Conservation (phyloP, 768 basidiomycete species). For the Cystoderma amianthinum region DNA sequence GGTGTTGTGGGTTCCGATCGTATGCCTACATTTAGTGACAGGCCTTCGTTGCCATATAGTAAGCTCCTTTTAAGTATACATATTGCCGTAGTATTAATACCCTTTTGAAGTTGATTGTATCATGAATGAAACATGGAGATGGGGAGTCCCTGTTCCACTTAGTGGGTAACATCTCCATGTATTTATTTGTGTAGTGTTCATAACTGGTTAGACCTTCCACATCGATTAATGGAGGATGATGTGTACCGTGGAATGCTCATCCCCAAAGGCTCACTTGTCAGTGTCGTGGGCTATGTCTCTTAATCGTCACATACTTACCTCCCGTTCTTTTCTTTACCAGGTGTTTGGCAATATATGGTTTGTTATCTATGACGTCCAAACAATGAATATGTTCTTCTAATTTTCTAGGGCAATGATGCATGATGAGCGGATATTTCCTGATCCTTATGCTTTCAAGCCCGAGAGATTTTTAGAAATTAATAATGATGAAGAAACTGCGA, state of each 20-base stretch:
- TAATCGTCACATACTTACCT: too few species aligned
- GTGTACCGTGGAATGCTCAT: slow-evolving; percentile 50
- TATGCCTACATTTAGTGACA: slow-evolving; percentile 54
- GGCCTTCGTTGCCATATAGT: slow-evolving; percentile 49
- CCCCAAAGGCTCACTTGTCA: slow-evolving; percentile 55
- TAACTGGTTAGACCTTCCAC: slow-evolving; percentile 44
- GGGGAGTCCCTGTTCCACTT: slow-evolving; percentile 51
- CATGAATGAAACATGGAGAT: slow-evolving; percentile 48
- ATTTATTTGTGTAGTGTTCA: slow-evolving; percentile 1
- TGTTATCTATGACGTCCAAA: too few species aligned
- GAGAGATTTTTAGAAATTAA: slow-evolving; percentile 38
- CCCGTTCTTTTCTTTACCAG: slow-evolving; percentile 8
- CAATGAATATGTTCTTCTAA: neutral
- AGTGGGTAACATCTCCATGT: slow-evolving; percentile 25
- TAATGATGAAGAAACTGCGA: slow-evolving; percentile 18
- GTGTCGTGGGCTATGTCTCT: slow-evolving; percentile 12
- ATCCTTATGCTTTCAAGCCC: slow-evolving; percentile 45
- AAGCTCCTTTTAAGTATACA: slow-evolving; percentile 10
- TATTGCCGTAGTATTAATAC: slow-evolving; percentile 1
- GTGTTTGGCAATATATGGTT: slow-evolving; percentile 62
- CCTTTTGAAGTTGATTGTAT: slow-evolving; percentile 38
- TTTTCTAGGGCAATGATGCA: slow-evolving; percentile 37
- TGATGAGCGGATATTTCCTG: slow-evolving; percentile 41
- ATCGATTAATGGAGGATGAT: slow-evolving; percentile 60
- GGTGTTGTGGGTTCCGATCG: slow-evolving; percentile 26